phyloP scores from a whole-genome alignment of 163 green algal species.

The Volvox carteri region DNA sequence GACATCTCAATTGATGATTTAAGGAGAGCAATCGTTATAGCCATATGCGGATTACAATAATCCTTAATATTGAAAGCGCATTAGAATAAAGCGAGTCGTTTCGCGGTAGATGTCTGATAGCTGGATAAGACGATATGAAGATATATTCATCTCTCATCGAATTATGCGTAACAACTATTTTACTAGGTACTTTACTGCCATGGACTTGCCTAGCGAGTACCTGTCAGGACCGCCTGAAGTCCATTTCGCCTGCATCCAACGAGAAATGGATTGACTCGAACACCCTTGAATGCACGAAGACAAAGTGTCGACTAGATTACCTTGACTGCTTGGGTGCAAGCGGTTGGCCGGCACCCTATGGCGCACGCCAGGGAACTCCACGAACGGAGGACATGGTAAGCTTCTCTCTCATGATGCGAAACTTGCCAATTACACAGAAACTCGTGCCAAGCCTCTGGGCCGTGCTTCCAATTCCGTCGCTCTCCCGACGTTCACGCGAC shows the following conservation, averaged over 20 bases:
- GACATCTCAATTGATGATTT: no score
- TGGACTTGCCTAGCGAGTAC: not conserved
- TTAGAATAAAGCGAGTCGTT: no score
- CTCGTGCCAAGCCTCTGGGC: no score
- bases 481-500: not conserved
- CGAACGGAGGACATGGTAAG: slow-evolving; percentile 19
- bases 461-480: no score
- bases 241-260: not conserved
- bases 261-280: slow-evolving; percentile 30
- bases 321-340: not conserved
- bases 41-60: not conserved
- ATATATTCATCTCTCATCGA: not conserved
- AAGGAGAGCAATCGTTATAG: not conserved
- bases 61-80: not conserved
- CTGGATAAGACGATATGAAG: not conserved
- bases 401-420: not conserved
- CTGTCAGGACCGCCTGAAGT: not conserved
- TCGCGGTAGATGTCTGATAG: no score
- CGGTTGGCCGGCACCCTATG: not conserved
- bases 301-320: not conserved
- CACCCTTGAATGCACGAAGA: not conserved
- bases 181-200: not conserved
- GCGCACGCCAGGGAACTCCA: not conserved
- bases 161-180: not conserved
- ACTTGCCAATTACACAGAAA: no score